Evolutionary conservation across 441 rosid genomes (phyloP), one percentile per base, ranked within the genome.

Genomic region (Kokia cookei): DNA sequence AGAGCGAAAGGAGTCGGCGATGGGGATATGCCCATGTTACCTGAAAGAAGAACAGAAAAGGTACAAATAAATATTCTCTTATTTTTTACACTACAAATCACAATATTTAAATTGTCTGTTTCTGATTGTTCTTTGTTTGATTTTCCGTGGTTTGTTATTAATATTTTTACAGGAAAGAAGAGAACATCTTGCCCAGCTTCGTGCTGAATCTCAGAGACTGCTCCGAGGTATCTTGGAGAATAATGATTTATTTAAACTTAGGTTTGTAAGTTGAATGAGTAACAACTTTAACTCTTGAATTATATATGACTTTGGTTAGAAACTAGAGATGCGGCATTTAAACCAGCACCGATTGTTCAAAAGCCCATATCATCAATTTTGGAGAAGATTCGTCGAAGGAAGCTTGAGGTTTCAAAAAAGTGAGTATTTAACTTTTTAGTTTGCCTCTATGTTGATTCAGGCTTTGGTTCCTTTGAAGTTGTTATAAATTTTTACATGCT

Each of bases 351-450:
- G 29, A 32, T 86, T 48, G 91, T 91, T 72, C 87, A 86, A 35
- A 93, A 89, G 81, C 91, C 97, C 1, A 88, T 96, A 77, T 92
- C 98, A 61, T 87, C 94, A 14, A 78, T 96, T 77, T 72, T 93
- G 84, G 97, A 92, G 85, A 96, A 92, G 85, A 93, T 96, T 71
- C 79, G 99, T 13, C 75, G 77, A 77, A 89, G 99, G 75, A 96
- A 87, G 85, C 90, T 80, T 57, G 98, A 90, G 82, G 80, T 93
- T 77, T 82, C 89, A 7, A 86, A 83, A 79, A 92, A 81, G 99
- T 92, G 80, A 84, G 95, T 75, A 60, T 15, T 37, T 43, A 24
- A 47, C 32, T 48, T 74, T 37, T 55, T 42, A 64, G 63, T 59
- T 24, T 11, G 50, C 62, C 17, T 67, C 13, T 24, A 6, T 37